Evolutionary conservation across 306 rosid genomes (phyloP).

Genomic region (Gastrolobium bilobum): DNA sequence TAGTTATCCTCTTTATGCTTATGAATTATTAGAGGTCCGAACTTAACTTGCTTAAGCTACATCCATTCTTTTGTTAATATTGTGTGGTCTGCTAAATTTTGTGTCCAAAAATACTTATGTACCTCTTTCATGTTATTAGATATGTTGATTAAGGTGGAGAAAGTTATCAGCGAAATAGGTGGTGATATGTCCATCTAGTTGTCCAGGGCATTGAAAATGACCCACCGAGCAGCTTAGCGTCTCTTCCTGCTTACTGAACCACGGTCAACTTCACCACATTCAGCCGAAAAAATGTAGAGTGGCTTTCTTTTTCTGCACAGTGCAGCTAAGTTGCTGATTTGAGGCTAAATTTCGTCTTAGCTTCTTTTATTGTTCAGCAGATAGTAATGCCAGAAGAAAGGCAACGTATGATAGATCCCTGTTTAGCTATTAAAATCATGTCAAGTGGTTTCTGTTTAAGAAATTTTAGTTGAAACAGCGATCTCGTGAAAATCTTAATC

Average conservation of each 20-base stretch:
- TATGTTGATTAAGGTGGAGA: constrained; percentile 88
- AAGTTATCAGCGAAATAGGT: constrained; percentile 74
- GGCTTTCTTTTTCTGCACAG: constrained; percentile 23
- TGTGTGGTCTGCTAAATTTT: not conserved
- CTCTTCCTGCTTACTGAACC: constrained; percentile 33
- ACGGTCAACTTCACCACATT: constrained; percentile 34
- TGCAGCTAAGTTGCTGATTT: constrained; percentile 13
- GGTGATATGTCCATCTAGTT: constrained; percentile 66
- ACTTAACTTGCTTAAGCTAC: constrained; percentile 18
- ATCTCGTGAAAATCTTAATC: constrained; percentile 3
- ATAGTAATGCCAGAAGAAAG: constrained; percentile 15
- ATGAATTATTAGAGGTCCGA: constrained; percentile 3
- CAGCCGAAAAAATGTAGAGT: constrained; percentile 26
- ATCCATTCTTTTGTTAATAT: constrained; percentile 20
- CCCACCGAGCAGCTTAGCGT: constrained; percentile 40
- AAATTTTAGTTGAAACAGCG: constrained; percentile 4
- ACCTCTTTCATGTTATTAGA: constrained; percentile 56
- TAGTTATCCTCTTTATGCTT: constrained; percentile 15
- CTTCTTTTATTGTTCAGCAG: constrained; percentile 41
- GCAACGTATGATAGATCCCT: constrained; percentile 34
- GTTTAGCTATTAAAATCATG: constrained; percentile 41
- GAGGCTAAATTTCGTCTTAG: constrained; percentile 24
- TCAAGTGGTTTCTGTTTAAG: constrained; percentile 38
- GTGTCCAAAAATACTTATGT: constrained; percentile 21
- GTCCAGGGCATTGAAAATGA: constrained; percentile 42